Base-by-base conservation (phyloP, 164 flowering plant species). In the Chloranthus sessilifolius region DNA sequence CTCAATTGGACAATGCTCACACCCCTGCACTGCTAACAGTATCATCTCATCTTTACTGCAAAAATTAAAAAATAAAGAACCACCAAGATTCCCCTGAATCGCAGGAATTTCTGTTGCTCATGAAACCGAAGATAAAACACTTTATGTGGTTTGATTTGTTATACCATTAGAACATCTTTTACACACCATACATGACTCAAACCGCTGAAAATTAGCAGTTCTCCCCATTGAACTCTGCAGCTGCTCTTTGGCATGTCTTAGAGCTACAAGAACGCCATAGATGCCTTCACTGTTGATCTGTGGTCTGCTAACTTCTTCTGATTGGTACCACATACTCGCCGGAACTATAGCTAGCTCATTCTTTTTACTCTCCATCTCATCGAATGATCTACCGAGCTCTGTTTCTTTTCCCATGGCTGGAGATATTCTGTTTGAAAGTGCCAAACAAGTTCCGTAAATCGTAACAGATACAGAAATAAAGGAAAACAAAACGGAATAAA, bases 291-390 rank as follows among this genome's bases (percentile, higher is more conserved):
- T 55, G 24, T 53, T 63, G 16, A 66, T 69, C 50, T 49, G 58
- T 37, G 59, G 15, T 43, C n/a, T 70, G 60, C 10, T 8, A 10
- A 11, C 7, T n/a, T n/a, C 53, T 24, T 51, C 53, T 8, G 53
- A 44, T 2, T 50, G 21, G 1, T 43, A 53, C 15, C 62, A 62
- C 34, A 16, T 7, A 30, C 19, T 57, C 23, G 61, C 69, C 1
- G 71, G 71, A 38, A 77, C 83, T 43, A 79, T 17, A 50, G 88
- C 82, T 50, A 81, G 36, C 3, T 80, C 47, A 40, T 83, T 61
- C 28, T 68, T 81, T 5, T 59, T 56, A 23, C 31, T 1, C 7
- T 64, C 60, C 19, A 43, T 62, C 22, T 31, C 8, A 25, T 54
- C 59, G 5, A 51, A 47, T 22, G 59, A 52, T 20, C 34, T 55